Conservation (phyloP, 768 basidiomycete genomes). For the Candolleomyces efflorescens region DNA sequence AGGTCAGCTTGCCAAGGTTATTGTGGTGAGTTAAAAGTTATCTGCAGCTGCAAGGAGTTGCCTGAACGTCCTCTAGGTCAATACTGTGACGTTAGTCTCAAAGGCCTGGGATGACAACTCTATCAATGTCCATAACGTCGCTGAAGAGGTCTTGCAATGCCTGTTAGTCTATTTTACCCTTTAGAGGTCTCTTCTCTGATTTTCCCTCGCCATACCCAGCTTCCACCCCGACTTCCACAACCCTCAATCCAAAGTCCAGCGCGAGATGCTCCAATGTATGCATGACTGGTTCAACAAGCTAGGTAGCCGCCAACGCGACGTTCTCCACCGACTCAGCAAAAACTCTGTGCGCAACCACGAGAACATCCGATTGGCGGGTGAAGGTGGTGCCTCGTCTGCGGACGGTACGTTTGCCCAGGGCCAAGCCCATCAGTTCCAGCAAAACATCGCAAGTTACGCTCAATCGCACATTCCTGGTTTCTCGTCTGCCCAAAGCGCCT, state of each 20-base stretch:
- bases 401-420: conserved; percentile 46
- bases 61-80: conserved; percentile 32
- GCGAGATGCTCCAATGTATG: conserved; percentile 73
- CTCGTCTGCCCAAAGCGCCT: conserved; percentile 35
- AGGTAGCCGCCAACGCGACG: conserved; percentile 40
- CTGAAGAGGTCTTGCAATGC: conserved; percentile 63
- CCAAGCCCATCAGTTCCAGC: conserved; percentile 47
- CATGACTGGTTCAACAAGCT: conserved; percentile 54
- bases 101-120: conserved; percentile 80
- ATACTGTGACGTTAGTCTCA: conserved; percentile 64
- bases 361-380: conserved; percentile 57
- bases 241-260: conserved; percentile 57
- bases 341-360: conserved; percentile 67
- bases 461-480: conserved; percentile 43
- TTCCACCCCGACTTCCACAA: conserved; percentile 86
- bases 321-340: conserved; percentile 57
- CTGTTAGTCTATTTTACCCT: conserved; percentile 40
- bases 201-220: conserved; percentile 28
- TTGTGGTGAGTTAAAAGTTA: conserved; percentile 48
- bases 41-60: background rate
- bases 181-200: background rate
- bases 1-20: conserved; percentile 63
- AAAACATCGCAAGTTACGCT: conserved; percentile 41
- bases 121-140: conserved; percentile 49
- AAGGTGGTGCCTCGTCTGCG: conserved; percentile 42